Evolutionary conservation across 306 rosid species (phyloP).

Genomic region (Citrullus colocynthis): DNA sequence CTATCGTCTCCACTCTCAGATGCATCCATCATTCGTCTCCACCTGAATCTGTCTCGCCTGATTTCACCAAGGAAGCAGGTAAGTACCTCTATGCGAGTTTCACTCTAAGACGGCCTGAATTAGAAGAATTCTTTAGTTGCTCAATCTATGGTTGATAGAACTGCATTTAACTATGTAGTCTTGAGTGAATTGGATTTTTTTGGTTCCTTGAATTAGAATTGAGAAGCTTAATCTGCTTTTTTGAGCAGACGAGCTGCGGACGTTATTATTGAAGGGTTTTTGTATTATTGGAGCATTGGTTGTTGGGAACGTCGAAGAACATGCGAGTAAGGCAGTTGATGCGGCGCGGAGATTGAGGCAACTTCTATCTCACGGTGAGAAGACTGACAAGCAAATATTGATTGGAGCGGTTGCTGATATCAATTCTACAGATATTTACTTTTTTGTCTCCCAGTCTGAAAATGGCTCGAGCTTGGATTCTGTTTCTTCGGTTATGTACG

Average conservation of each 20-base stretch:
- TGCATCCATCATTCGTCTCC: conserved; percentile 30
- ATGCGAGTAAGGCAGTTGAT: conserved; percentile 33
- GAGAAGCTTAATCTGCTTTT: background rate
- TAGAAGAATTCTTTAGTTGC: background rate
- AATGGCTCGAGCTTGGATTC: conserved; percentile 17
- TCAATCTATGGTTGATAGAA: background rate
- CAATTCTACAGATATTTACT: conserved; percentile 22
- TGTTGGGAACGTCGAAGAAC: conserved; percentile 19
- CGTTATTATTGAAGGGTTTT: conserved; percentile 54
- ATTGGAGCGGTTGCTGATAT: conserved; percentile 49
- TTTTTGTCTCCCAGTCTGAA: conserved; percentile 34
- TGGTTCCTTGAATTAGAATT: background rate
- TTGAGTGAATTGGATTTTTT: background rate
- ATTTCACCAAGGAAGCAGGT: conserved; percentile 62
- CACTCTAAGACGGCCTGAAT: background rate
- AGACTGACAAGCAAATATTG: conserved; percentile 13
- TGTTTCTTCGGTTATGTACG: conserved; percentile 28
- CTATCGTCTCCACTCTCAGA: conserved; percentile 56
- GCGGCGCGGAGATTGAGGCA: conserved; percentile 34
- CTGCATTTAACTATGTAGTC: background rate
- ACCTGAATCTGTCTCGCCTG: conserved; percentile 29
- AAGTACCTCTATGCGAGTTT: background rate
- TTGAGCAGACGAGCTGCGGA: conserved; percentile 53
- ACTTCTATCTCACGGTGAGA: conserved; percentile 24
- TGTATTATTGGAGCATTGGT: conserved; percentile 52